Percentiles rank a stretch among this genome's conserved stretches.
Conservation (phyloP, 2,329 filamentous ascomycete genomes). For the Ophiocordyceps unilateralis region DNA sequence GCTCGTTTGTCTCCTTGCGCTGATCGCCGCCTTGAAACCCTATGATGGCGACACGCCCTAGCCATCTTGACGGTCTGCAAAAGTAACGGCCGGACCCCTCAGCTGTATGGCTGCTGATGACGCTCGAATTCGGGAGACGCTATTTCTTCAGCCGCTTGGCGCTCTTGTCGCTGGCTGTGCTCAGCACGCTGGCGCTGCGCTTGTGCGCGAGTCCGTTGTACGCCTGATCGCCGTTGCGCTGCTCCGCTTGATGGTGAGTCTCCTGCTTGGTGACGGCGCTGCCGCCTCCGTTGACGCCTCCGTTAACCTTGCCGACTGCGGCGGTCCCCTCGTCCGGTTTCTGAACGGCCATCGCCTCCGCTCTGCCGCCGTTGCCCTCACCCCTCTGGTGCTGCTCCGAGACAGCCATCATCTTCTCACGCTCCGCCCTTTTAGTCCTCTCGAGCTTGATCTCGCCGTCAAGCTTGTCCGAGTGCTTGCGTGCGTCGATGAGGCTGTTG, state of each 20-base stretch:
- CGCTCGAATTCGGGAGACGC: not conserved
- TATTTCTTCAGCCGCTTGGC: conserved; percentile 37
- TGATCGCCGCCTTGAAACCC: too few relatives aligned
- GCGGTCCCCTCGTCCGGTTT: conserved; percentile 4
- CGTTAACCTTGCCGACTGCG: conserved; percentile 5
- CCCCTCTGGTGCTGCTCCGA: conserved; percentile 4
- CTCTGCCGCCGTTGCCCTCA: not conserved
- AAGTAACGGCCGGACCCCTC: not conserved
- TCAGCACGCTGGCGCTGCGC: conserved; percentile 69
- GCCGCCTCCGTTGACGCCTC: not conserved
- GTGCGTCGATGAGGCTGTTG: conserved; percentile 49
- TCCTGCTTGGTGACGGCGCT: not conserved
- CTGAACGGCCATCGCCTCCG: not conserved
- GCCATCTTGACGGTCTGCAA: not conserved
- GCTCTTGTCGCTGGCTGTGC: conserved; percentile 47
- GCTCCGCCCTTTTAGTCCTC: conserved; percentile 37
- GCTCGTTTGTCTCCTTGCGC: not conserved
- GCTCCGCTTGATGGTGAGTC: conserved; percentile 4
- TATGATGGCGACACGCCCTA: not conserved
- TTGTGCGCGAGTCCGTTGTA: conserved; percentile 35
- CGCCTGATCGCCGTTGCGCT: conserved; percentile 15
- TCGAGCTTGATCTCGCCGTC: conserved; percentile 51
- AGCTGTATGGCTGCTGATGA: not conserved
- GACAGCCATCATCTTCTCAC: conserved; percentile 19
- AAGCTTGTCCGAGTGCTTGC: conserved; percentile 61